Evolutionary conservation across 1,139 yeast species (phyloP), one percentile per base, ranked within the genome.

Genomic region (Martiniozyma asiatica): DNA sequence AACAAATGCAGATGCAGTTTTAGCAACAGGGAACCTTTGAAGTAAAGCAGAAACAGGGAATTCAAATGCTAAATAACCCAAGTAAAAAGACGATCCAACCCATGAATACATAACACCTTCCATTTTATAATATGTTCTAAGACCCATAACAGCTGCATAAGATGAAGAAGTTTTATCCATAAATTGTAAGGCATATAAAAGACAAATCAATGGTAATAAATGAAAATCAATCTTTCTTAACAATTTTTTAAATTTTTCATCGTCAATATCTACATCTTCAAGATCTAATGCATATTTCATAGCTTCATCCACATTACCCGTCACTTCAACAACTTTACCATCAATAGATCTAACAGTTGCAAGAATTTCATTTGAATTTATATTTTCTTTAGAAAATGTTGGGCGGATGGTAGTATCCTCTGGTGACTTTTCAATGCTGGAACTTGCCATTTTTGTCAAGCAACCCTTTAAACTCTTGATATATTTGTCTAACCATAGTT

Each of bases 111-210:
- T 58, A 29, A 58, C 50, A 18, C 74, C 73, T 12, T 42, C 46
- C 77, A 72, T 68, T 6, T 61, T 39, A 35, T 68, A 52, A 35
- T 62, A 70, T 4, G 45, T 47, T 38, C 65, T 51, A 17, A 47
- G 36, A 1, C 77, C 77, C 59, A 74, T 59, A 32, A 76, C 63
- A 1, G 81, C 63, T 5, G 81, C 80, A 35, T 64, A 66, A 12
- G 74, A 58, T 22, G 63, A 69, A 6, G 80, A 56, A 12, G 63
- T 53, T 45, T 77, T 77, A 50, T 76, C 85, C 73, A 76, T 70
- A 36, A 66, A 72, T 49, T 76, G 84, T 26, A 65, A 55, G 12
- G 73, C 63, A 46, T 72, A 72, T 13, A 73, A 49, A 11, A 67
- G 36, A 44, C 74, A 64, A 60, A 75, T 58, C 22, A 74, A 36